Percentiles rank a stretch among this genome's conserved stretches.
phyloP scores from a whole-genome alignment of 2,329 filamentous ascomycete species.

The Colletotrichum higginsianum region DNA sequence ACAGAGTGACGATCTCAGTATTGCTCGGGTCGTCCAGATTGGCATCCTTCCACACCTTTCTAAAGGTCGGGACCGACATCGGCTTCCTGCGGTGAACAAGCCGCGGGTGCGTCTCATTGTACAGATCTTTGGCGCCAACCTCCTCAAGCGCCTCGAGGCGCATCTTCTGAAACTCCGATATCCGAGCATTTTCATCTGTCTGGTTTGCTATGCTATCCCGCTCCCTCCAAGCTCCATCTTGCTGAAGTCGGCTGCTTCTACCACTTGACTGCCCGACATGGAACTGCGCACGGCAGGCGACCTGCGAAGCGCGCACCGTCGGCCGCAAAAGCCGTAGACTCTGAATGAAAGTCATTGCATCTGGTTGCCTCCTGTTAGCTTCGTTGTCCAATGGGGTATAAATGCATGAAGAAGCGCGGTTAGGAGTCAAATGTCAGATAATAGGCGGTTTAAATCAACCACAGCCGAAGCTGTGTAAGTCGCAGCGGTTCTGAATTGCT shows the following conservation, averaged over 20 bases:
- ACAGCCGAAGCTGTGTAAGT: slow-evolving; percentile 62
- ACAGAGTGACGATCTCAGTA: slow-evolving; percentile 45
- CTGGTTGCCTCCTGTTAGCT: slow-evolving; percentile 41
- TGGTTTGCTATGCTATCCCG: slow-evolving; percentile 15
- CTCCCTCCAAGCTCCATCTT: slow-evolving; percentile 17
- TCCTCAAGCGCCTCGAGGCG: slow-evolving; percentile 32
- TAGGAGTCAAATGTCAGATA: slow-evolving; percentile 51
- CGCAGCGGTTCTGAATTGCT: slow-evolving; percentile 64
- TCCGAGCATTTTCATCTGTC: slow-evolving; percentile 1
- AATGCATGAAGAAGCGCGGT: slow-evolving; percentile 35
- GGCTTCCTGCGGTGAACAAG: slow-evolving; percentile 35
- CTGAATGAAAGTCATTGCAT: slow-evolving; percentile 54
- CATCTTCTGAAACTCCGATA: slow-evolving; percentile 41
- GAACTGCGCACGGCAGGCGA: slow-evolving; percentile 16
- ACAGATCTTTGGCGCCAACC: slow-evolving; percentile 22
- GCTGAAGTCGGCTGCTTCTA: slow-evolving; percentile 31
- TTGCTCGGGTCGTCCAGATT: slow-evolving; percentile 19
- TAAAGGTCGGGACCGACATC: slow-evolving; percentile 41
- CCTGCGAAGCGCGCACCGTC: slow-evolving; percentile 42
- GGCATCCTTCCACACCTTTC: slow-evolving; percentile 19
- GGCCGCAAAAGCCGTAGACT: slow-evolving; percentile 52
- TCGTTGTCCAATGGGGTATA: slow-evolving; percentile 43
- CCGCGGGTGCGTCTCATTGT: slow-evolving; percentile 41
- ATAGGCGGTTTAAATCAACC: slow-evolving; percentile 60
- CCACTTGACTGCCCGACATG: slow-evolving; percentile 31